Conservation (phyloP, 768 basidiomycete species). For the Xerocomellus intermedius region DNA sequence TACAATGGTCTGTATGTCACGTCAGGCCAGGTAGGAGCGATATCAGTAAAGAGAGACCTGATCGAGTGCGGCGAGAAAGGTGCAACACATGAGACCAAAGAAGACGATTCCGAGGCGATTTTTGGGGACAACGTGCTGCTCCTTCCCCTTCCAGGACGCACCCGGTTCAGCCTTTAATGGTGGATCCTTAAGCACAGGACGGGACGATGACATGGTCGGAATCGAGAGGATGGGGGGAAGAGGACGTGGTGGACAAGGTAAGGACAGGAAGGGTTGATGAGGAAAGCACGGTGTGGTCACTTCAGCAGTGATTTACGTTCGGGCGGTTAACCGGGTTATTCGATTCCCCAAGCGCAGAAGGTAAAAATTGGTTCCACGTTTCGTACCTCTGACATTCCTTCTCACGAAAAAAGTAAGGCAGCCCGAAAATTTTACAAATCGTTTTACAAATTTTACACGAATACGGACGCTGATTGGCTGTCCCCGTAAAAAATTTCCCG, state of each 20-base stretch:
- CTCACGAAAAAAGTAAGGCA: too few species aligned
- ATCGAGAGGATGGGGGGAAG: not conserved
- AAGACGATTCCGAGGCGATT: conserved; percentile 44
- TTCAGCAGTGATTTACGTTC: too few species aligned
- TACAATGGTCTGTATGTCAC: conserved; percentile 39
- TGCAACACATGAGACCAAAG: conserved; percentile 42
- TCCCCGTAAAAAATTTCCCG: too few species aligned
- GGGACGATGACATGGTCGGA: conserved; percentile 8
- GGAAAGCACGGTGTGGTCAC: too few species aligned
- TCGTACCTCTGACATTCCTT: too few species aligned
- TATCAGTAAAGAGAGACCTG: conserved; percentile 29
- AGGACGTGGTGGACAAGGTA: not conserved
- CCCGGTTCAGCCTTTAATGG: conserved; percentile 22
- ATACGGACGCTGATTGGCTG: too few species aligned
- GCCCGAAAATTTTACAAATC: too few species aligned
- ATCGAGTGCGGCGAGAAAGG: conserved; percentile 49
- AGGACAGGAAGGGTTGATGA: not conserved
- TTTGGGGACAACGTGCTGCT: conserved; percentile 43
- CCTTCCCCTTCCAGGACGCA: conserved; percentile 38
- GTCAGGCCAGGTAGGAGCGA: not conserved
- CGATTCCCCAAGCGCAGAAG: too few species aligned
- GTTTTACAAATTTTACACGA: too few species aligned
- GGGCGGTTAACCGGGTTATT: too few species aligned
- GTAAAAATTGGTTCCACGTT: too few species aligned
- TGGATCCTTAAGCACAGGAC: not conserved